Conservation (phyloP, 2,329 filamentous ascomycete species). For the Neophaeococcomyces aloes region DNA sequence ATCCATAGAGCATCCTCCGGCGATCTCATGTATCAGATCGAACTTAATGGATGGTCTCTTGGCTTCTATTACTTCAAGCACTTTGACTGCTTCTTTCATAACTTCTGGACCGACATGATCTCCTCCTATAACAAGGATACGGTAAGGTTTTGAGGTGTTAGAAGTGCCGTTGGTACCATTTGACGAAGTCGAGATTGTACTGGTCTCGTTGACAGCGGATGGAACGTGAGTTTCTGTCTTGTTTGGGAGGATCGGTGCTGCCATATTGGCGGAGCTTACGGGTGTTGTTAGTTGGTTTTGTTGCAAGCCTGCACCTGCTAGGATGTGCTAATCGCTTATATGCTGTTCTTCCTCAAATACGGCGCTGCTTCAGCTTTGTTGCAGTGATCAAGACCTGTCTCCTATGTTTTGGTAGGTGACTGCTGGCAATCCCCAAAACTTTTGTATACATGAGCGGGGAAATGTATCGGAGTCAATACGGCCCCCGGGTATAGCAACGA, state of each 20-base stretch:
- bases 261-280: neutral
- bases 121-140: conserved; percentile 54
- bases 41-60: conserved; percentile 48
- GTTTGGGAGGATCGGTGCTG: conserved; percentile 2
- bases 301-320: too few species aligned
- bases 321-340: too few species aligned
- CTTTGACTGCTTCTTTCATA: conserved; percentile 52
- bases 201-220: neutral
- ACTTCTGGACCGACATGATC: conserved; percentile 63
- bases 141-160: conserved; percentile 7
- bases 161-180: conserved; percentile 1
- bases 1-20: conserved; percentile 57
- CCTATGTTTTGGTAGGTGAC: too few species aligned
- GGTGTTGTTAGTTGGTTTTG: too few species aligned
- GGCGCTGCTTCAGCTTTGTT: too few species aligned
- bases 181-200: neutral
- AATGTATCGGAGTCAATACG: too few species aligned
- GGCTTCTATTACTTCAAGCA: conserved; percentile 39
- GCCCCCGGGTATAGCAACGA: too few species aligned
- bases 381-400: too few species aligned
- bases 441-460: too few species aligned
- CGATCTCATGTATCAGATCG: conserved; percentile 53
- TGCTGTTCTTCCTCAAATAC: too few species aligned
- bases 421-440: too few species aligned
- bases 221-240: too few species aligned